phyloP scores from a whole-genome alignment of 2,329 filamentous ascomycete genomes.

The Stachybotrys elegans region DNA sequence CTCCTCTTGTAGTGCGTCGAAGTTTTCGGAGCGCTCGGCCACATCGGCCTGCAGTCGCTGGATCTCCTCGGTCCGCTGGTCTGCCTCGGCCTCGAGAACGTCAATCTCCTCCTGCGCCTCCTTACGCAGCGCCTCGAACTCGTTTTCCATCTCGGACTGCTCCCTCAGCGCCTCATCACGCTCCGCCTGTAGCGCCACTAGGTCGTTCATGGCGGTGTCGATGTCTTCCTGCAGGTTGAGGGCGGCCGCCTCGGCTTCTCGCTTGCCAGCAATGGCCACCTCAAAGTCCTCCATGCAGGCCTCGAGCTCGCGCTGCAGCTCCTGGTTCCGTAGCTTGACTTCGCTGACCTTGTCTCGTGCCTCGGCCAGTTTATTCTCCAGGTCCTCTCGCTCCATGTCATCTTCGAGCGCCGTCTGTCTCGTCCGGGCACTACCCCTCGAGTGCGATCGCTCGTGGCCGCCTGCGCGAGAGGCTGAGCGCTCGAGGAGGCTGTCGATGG shows the following conservation, averaged over 20 bases:
- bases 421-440: constrained; percentile 65
- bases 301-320: constrained; percentile 77
- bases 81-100: constrained; percentile 64
- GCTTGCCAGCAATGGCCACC: constrained; percentile 58
- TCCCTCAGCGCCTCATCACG: constrained; percentile 78
- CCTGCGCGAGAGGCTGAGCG: constrained; percentile 84
- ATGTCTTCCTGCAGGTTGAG: constrained; percentile 74
- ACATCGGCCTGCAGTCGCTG: constrained; percentile 67
- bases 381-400: constrained; percentile 78
- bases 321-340: constrained; percentile 83
- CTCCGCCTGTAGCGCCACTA: constrained; percentile 74
- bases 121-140: constrained; percentile 55
- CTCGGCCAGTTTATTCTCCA: constrained; percentile 78
- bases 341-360: constrained; percentile 83
- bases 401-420: constrained; percentile 55
- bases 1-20: constrained; percentile 85
- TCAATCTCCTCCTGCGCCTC: constrained; percentile 65
- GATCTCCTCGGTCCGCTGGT: constrained; percentile 66
- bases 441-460: constrained; percentile 64
- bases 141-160: constrained; percentile 51
- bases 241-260: constrained; percentile 52
- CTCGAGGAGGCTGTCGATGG: constrained; percentile 87
- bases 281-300: constrained; percentile 77
- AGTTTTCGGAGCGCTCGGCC: constrained; percentile 75
- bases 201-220: constrained; percentile 71